Evolutionary conservation across 768 basidiomycete genomes (phyloP).

Genomic region (Coprinopsis strossmayeri): DNA sequence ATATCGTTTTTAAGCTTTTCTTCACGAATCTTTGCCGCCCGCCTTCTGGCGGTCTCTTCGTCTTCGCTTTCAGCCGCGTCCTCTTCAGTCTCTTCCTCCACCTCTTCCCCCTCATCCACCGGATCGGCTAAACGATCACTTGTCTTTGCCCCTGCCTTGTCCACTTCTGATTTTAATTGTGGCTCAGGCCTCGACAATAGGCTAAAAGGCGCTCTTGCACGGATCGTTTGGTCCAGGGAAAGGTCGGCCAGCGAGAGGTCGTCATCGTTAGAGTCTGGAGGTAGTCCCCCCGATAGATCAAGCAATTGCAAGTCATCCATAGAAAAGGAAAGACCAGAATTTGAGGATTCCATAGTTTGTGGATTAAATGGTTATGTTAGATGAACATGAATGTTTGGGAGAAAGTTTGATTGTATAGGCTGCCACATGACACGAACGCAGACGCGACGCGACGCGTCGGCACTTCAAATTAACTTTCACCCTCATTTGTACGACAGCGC

Average conservation of each 20-base stretch:
- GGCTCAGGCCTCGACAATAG: slow-evolving; percentile 18
- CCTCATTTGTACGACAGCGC: too few species aligned
- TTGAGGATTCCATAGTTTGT: background rate
- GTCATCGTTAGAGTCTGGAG: slow-evolving; percentile 18
- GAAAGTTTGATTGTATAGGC: background rate
- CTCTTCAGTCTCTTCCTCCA: background rate
- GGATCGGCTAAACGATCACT: slow-evolving; percentile 7
- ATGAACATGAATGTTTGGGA: background rate
- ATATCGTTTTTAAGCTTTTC: slow-evolving; percentile 73
- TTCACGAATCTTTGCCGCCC: slow-evolving; percentile 30
- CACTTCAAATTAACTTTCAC: too few species aligned
- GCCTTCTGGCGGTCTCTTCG: slow-evolving; percentile 2
- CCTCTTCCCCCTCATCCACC: background rate
- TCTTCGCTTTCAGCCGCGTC: slow-evolving; percentile 2
- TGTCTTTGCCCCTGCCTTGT: background rate
- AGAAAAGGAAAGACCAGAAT: slow-evolving; percentile 11
- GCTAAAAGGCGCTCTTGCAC: slow-evolving; percentile 21
- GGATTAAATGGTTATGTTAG: background rate
- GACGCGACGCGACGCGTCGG: background rate
- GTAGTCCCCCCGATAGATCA: slow-evolving; percentile 14
- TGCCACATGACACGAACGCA: background rate
- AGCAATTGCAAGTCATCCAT: slow-evolving; percentile 26
- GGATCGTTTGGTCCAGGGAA: slow-evolving; percentile 31
- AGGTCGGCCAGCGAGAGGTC: slow-evolving; percentile 57
- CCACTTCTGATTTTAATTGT: slow-evolving; percentile 2